Conservation (phyloP, 768 basidiomycete genomes). For the Amanita muscaria region DNA sequence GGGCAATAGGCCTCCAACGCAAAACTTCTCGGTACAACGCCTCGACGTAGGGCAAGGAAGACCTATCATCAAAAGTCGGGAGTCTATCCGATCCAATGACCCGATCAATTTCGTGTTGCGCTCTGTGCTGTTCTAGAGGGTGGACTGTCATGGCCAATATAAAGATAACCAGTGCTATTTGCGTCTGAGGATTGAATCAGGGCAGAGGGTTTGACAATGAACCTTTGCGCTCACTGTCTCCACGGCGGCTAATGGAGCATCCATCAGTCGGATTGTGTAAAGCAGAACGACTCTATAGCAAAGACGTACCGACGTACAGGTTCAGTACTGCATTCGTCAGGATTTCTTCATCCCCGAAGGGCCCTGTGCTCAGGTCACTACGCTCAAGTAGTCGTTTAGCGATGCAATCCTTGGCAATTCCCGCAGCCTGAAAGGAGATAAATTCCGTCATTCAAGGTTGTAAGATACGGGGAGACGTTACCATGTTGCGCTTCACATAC, state of each 20-base stretch:
- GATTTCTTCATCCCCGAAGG: neutral
- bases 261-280: neutral
- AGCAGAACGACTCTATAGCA: neutral
- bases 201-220: too few species aligned
- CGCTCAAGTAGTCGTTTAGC: neutral
- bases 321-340: neutral
- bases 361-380: neutral
- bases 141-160: conserved; percentile 7
- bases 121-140: conserved; percentile 7
- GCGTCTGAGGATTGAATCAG: too few species aligned
- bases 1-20: conserved; percentile 6
- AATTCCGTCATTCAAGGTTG: neutral
- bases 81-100: conserved; percentile 10
- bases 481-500: neutral
- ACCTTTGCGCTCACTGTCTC: neutral
- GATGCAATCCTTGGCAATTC: neutral
- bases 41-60: conserved; percentile 7
- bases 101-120: conserved; percentile 11
- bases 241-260: neutral
- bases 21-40: conserved; percentile 6
- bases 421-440: neutral
- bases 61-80: conserved; percentile 6
- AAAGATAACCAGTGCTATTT: too few species aligned
- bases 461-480: neutral
- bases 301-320: neutral